These are phyloP conservation scores for Hibiscus syriacus DNA, from an alignment of 345 rosid genomes.

Conservation along the genomic window DNA sequence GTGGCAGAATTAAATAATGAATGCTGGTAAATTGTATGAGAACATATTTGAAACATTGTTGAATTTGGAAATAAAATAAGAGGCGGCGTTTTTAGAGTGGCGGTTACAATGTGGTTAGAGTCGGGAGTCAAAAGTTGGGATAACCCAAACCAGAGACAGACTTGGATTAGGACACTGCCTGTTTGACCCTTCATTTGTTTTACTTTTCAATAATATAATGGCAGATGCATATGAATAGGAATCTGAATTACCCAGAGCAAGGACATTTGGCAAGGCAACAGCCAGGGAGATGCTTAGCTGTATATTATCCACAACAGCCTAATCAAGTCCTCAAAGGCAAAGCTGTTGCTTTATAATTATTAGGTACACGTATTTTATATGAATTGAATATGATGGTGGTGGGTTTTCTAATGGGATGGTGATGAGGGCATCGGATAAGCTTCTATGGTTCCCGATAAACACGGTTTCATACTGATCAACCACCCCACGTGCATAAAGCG, in stretches of 20 bases:
- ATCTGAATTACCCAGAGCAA: not conserved
- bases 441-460: constrained; percentile 7
- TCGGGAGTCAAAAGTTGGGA: not conserved
- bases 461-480: not conserved
- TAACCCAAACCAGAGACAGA: not conserved
- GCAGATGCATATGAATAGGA: no score
- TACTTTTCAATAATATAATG: not conserved
- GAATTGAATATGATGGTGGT: not conserved
- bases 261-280: no score
- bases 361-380: not conserved
- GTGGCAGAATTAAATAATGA: no score
- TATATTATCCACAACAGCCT: not conserved
- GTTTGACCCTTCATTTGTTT: not conserved
- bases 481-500: constrained; percentile 10
- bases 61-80: not conserved
- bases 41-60: not conserved
- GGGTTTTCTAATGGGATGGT: not conserved
- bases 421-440: not conserved
- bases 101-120: not conserved
- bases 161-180: not conserved
- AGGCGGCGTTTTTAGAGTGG: no score
- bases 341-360: not conserved
- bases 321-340: not conserved
- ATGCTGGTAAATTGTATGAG: not conserved
- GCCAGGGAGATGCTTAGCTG: not conserved